Evolutionary conservation across 176 grass and related monocot species (phyloP), one percentile per base, ranked within the genome.

Genomic region (Lolium rigidum): DNA sequence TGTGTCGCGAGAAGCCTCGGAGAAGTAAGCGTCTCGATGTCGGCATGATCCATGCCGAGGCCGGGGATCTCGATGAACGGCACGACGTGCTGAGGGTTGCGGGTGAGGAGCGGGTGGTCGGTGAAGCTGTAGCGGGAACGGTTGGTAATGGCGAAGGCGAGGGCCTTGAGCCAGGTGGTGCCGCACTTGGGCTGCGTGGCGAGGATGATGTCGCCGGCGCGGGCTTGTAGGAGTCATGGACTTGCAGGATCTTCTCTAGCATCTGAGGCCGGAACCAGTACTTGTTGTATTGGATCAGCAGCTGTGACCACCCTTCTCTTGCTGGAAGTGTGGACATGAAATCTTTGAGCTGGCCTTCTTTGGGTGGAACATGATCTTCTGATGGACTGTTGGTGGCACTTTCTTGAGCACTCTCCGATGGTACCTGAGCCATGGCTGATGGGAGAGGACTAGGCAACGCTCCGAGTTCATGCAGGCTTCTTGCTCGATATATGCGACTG

Each of bases 151-250:
- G n/a, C 17, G 78, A 86, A 90, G n/a, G 64, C n/a, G 5, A 90
- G 70, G 5, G 77, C 77, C 71, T 90, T 90, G 3, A 80, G 68
- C 83, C 77, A 90, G 7, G 82, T 85, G 3, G 52, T 81, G 20
- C 77, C 76, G 2, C 63, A 66, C 1, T 66, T 66, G 63, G 63
- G 63, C 2, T 35, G 63, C 6, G 26, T 66, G 14, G 14, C 26
- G 14, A 37, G 63, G 63, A 66, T 3, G 63, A 37, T 35, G 63
- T 66, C 63, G 26, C 35, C 63, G 6, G 14, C 2, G 6, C 63
- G 26, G 13, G 25, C 0, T 22, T 82, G 63, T 20, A 68, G 10
- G 9, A 17, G 0, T 18, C 8, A 1, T 25, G 39, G 8, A 26
- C 21, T 1, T 10, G 1, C 21, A 80, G 3, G 77, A 80, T 80